Base-by-base conservation (phyloP, 768 basidiomycete genomes). In the Russula brevipes region DNA sequence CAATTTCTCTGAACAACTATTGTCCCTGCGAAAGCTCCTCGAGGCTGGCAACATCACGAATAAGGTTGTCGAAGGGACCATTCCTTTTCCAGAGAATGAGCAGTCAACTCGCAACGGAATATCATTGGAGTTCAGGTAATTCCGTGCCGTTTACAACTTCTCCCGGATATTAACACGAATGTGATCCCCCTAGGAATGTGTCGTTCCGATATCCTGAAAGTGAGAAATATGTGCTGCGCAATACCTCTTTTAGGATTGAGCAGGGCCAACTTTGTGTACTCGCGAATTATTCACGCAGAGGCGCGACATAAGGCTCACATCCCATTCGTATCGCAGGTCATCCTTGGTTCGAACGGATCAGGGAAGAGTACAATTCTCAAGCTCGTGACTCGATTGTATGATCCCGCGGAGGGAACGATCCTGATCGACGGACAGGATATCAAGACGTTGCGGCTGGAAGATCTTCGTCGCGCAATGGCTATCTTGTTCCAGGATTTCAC, bases 401-500 rank as follows among this genome's bases (percentile, higher is more conserved):
- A 91, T 67, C 80, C 83, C 0, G 75, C 74, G 3, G 85, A 87
- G 57, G 90, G 90, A 24, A 73, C 78, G 50, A 91, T 92, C 47
- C 72, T 88, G n/a, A 72, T 92, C 24, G 82, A 90, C 64, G 84
- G 79, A 24, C 69, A 76, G 54, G 83, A 89, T 66, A 86, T 91
- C 65, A 79, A 78, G 49, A 80, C 79, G 0, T 73, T 88, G n/a
- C 81, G 79, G 56, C 78, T 91, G 7, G 77, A 75, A 5, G 85
- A 90, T 71, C 74, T 91, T 11, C 76, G 89, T 17, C 80, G 81
- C 16, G 79, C 83, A 2, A 83, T 83, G 39, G 84, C 85, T 2
- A 86, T 86, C 19, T 79, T 92, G 36, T 91, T 91, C 74, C 89
- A 92, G 70, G 90, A 92, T 70, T 91, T 88, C 68, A 89, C 87